These are phyloP conservation scores for Gorgonomyces haynaldii DNA, from an alignment of 192 early-diverging fungal genomes.

Conservation along the genomic window DNA sequence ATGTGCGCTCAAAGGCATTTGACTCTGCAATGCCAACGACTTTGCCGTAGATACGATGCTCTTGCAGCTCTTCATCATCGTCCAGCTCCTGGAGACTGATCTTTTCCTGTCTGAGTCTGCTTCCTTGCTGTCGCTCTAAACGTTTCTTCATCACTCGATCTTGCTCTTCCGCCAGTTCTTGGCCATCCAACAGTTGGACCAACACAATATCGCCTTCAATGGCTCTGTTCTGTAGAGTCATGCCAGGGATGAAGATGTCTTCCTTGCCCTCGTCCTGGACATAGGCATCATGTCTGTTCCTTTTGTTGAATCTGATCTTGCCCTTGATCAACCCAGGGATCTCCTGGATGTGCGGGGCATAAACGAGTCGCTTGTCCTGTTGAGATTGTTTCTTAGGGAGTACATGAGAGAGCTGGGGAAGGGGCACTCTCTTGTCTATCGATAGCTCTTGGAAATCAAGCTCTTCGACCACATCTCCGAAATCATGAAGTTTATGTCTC, in stretches of 20 bases:
- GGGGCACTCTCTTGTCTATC: too few species aligned
- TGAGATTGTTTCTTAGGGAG: too few species aligned
- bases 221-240: slow-evolving; percentile 66
- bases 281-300: slow-evolving; percentile 77
- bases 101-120: slow-evolving; percentile 29
- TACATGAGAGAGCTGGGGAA: too few species aligned
- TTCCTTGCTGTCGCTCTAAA: slow-evolving; percentile 43
- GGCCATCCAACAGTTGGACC: slow-evolving; percentile 57
- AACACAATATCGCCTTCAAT: slow-evolving; percentile 76
- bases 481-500: too few species aligned
- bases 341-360: too few species aligned
- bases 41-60: slow-evolving; percentile 27
- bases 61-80: slow-evolving; percentile 9
- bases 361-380: too few species aligned
- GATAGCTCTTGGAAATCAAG: too few species aligned
- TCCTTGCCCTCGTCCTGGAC: slow-evolving; percentile 54
- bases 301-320: slow-evolving; percentile 72
- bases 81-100: slow-evolving; percentile 7
- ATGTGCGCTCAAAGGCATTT: slow-evolving; percentile 7
- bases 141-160: slow-evolving; percentile 25
- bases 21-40: slow-evolving; percentile 33
- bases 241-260: slow-evolving; percentile 70
- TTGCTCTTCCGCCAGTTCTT: slow-evolving; percentile 49
- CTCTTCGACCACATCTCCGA: too few species aligned
- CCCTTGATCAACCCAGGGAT: slow-evolving; percentile 64